Conservation (phyloP, 495 filamentous ascomycete genomes). For the Penicillium coffeae region DNA sequence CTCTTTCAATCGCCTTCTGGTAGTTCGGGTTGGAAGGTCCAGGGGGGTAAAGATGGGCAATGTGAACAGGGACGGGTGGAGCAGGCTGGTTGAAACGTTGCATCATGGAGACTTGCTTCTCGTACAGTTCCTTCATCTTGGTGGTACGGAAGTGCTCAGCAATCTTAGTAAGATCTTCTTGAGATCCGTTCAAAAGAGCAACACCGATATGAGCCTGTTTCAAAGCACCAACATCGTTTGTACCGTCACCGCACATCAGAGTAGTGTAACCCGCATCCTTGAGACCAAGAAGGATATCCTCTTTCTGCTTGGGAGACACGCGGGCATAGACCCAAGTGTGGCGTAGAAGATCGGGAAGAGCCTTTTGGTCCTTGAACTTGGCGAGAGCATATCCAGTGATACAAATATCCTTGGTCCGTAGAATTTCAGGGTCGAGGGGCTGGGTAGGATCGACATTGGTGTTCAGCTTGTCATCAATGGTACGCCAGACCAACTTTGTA, state of each 20-base stretch:
- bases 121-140: conserved; percentile 98
- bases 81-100: conserved; percentile 85
- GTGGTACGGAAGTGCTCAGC: conserved; percentile 87
- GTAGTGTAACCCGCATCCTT: conserved; percentile 97
- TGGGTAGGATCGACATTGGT: conserved; percentile 84
- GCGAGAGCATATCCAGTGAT: conserved; percentile 91
- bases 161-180: conserved; percentile 85
- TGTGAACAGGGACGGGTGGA: conserved; percentile 82
- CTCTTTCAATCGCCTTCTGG: conserved; percentile 82
- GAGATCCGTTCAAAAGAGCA: conserved; percentile 90
- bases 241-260: conserved; percentile 97
- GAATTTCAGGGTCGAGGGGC: conserved; percentile 74
- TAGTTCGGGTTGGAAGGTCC: conserved; percentile 93
- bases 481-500: conserved; percentile 85
- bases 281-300: conserved; percentile 92
- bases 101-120: conserved; percentile 91
- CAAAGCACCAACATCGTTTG: conserved; percentile 95
- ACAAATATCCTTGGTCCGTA: conserved; percentile 87
- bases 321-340: conserved; percentile 98
- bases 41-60: conserved; percentile 92
- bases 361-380: conserved; percentile 78
- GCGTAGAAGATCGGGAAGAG: conserved; percentile 69
- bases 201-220: conserved; percentile 99
- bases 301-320: conserved; percentile 97
- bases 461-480: conserved; percentile 83